A percentile compares a stretch with the other conserved stretches of the same genome.
These are phyloP conservation scores for Chrysanthemum lavandulifolium DNA, from an alignment of 129 eudicot species.

Conservation along the genomic window DNA sequence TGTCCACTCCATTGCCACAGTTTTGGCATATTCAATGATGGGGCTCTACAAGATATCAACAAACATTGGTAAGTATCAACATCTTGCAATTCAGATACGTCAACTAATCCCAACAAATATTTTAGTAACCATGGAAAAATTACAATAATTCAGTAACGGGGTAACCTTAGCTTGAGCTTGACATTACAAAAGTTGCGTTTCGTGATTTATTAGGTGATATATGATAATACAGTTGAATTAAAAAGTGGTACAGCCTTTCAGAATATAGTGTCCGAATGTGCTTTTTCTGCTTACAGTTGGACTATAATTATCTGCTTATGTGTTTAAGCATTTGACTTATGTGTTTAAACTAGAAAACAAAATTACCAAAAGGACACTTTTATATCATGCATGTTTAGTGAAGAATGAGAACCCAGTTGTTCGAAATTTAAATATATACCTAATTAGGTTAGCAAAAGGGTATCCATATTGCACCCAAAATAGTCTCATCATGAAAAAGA, in stretches of 20 bases:
- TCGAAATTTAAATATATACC: neutral
- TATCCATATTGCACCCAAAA: no score
- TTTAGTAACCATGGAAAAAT: neutral
- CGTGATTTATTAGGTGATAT: neutral
- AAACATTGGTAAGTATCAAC: conserved; percentile 17
- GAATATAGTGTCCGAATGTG: no score
- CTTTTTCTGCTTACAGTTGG: no score
- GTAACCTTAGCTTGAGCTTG: neutral
- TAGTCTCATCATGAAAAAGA: neutral
- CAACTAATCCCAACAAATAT: conserved; percentile 2
- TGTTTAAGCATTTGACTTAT: no score
- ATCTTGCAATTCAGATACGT: neutral
- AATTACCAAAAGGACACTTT: neutral
- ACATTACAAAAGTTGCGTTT: neutral
- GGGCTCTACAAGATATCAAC: conserved; percentile 36
- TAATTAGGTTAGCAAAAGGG: neutral
- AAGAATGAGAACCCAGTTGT: neutral
- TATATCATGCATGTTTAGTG: neutral
- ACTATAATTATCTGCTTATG: no score
- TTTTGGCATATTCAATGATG: conserved; percentile 21
- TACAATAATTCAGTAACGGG: neutral
- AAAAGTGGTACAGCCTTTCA: no score
- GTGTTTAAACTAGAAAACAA: neutral
- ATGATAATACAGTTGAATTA: neutral
- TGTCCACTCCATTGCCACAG: conserved; percentile 36